phyloP scores from a whole-genome alignment of 768 basidiomycete species.

The Tremella yokohamensis region DNA sequence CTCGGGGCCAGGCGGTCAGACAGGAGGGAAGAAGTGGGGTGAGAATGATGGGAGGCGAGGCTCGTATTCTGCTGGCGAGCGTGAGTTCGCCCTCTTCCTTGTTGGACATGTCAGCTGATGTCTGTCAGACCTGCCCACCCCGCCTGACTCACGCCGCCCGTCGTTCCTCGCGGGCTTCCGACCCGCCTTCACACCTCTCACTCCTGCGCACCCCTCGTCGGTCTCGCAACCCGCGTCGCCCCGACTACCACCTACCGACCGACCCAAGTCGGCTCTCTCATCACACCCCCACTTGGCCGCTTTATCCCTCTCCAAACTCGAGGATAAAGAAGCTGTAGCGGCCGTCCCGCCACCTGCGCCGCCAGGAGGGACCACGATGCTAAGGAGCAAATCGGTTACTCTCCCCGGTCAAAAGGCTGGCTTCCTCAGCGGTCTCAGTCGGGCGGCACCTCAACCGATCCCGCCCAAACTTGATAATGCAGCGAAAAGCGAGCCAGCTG shows the following conservation, averaged over 20 bases:
- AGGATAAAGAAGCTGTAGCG: not conserved
- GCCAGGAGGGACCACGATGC: not conserved
- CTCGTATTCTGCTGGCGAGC: not conserved
- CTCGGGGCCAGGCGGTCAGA: not conserved
- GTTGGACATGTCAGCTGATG: not conserved
- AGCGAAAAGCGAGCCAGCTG: too few relatives aligned
- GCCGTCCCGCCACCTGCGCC: not conserved
- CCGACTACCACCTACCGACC: not conserved
- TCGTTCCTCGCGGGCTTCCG: not conserved
- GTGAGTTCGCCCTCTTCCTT: not conserved
- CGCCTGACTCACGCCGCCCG: not conserved
- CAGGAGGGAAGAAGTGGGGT: not conserved
- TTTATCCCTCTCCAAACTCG: not conserved
- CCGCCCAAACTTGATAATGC: not conserved
- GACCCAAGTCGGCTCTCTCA: not conserved
- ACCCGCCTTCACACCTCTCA: constrained; percentile 1
- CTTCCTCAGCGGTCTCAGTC: not conserved
- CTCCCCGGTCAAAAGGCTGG: not conserved
- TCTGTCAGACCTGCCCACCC: not conserved
- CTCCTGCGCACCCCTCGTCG: not conserved
- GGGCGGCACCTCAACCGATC: too few relatives aligned
- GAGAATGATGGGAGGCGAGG: not conserved
- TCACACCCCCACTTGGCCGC: not conserved
- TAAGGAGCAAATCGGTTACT: constrained; percentile 1
- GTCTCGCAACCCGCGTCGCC: not conserved